Evolutionary conservation across 1,139 yeast genomes (phyloP), one percentile per base, ranked within the genome.

Genomic region (Geotrichum siamense): DNA sequence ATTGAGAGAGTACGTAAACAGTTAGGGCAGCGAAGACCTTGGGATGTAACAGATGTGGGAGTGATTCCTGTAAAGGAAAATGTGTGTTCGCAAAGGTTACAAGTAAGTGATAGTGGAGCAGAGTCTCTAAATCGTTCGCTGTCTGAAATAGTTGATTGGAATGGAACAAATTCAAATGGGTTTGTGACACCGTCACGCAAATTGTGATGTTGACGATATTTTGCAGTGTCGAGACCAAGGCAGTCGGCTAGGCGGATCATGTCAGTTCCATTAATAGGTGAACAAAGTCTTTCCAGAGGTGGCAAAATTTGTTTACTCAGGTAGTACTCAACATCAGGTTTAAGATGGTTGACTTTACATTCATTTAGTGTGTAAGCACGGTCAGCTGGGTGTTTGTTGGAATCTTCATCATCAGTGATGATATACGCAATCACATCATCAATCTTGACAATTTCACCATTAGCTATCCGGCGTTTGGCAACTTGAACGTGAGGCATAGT

Each of bases 401-500:
- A 43, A 43, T 52, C 49, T 41, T 61, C 47, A 29, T 38, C 41
- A 39, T 52, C 41, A 32, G 52, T 78, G 33, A 91, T 80, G 29
- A 91, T 83, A 66, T 74, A 93, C 0, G 96, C 83, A 44, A 93
- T 81, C 39, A 93, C 97, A 57, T 82, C 83, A 25, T 95, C 96
- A 1, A 94, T 91, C 52, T 81, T 81, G 47, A 93, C 76, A 33
- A 83, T 79, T 55, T 86, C 89, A 29, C 97, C 97, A 53, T 78
- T 79, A 9, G 74, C 76, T 52, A 84, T 71, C 62, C 86, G 71
- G 54, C 94, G 74, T 50, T 85, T 69, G 0, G 97, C 99, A 32
- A 87, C 96, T 60, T 82, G 94, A 12, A 93, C 96, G 26, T 89
- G 87, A 2, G 98, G 96, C 89, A 85, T 83, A 20, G 75, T 70